Conservation (phyloP, 768 basidiomycete species). For the Nidularia sp. region DNA sequence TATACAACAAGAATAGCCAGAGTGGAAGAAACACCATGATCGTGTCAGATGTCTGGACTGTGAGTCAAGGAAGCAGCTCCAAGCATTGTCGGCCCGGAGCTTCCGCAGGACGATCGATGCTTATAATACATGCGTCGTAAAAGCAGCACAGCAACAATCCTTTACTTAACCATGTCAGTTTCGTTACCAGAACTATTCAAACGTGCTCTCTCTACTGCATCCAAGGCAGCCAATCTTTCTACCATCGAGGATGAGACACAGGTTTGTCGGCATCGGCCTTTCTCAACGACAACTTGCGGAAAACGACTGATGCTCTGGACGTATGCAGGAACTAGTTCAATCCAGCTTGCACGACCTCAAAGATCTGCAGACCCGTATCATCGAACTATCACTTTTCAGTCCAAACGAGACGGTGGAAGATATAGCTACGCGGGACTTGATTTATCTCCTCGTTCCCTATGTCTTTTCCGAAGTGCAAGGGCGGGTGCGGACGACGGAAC, state of each 20-base stretch:
- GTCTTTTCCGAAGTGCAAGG: constrained; percentile 62
- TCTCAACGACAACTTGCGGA: not conserved
- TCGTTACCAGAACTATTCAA: constrained; percentile 35
- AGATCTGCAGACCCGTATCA: constrained; percentile 47
- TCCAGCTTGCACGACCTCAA: constrained; percentile 54
- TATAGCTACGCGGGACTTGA: constrained; percentile 70
- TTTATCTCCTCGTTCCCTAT: constrained; percentile 74
- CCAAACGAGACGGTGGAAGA: constrained; percentile 82
- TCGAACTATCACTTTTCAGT: constrained; percentile 71
- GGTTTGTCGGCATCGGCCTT: constrained; percentile 14
- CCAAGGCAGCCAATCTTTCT: constrained; percentile 33
- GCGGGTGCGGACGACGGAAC: constrained; percentile 51
- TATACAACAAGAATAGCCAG: no score
- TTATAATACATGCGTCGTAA: no score
- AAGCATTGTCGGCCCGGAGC: no score
- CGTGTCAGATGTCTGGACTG: no score
- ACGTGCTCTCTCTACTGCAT: constrained; percentile 28
- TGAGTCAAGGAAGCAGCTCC: no score
- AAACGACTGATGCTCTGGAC: not conserved
- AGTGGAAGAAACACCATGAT: no score
- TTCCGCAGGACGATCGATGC: no score
- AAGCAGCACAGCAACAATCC: no score
- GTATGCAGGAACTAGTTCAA: constrained; percentile 51
- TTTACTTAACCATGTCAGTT: constrained; percentile 10
- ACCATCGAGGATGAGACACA: constrained; percentile 40